phyloP scores from a whole-genome alignment of 805 yeast genomes.

The Cyberlindnera veronae region DNA sequence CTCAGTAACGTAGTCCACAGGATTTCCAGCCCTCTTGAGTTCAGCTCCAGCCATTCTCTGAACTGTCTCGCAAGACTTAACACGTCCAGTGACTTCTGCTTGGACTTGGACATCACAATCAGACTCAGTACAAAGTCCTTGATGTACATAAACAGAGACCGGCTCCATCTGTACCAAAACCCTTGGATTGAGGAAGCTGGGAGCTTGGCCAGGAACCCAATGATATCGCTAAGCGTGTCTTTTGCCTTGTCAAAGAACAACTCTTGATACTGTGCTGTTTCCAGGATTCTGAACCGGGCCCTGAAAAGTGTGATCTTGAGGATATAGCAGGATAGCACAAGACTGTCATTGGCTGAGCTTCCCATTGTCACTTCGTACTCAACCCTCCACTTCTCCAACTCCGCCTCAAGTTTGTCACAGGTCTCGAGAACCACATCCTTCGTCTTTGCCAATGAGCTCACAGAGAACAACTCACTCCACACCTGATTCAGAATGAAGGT shows the following conservation, averaged over 20 bases:
- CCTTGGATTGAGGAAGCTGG: constrained; percentile 5
- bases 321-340: constrained; percentile 6
- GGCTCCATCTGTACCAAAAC: constrained; percentile 14
- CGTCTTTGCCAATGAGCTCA: background rate
- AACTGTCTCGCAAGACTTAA: constrained; percentile 8
- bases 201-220: background rate
- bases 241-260: constrained; percentile 5
- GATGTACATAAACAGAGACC: constrained; percentile 13
- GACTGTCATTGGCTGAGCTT: background rate
- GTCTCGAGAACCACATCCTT: background rate
- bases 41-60: constrained; percentile 15
- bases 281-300: constrained; percentile 9
- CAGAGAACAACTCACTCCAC: constrained; percentile 6
- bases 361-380: background rate
- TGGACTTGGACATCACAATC: constrained; percentile 7
- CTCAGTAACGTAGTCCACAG: constrained; percentile 14
- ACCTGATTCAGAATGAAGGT: constrained; percentile 9
- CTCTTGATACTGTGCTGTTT: constrained; percentile 1
- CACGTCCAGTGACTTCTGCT: constrained; percentile 7
- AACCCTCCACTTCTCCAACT: constrained; percentile 4
- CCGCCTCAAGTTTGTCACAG: constrained; percentile 1
- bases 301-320: constrained; percentile 7
- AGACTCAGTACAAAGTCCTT: constrained; percentile 10
- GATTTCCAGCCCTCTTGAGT: constrained; percentile 7
- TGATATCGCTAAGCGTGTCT: constrained; percentile 1